Evolutionary conservation across 2,329 filamentous ascomycete species (phyloP).

Genomic region (Stagonosporopsis chrysanthemi): DNA sequence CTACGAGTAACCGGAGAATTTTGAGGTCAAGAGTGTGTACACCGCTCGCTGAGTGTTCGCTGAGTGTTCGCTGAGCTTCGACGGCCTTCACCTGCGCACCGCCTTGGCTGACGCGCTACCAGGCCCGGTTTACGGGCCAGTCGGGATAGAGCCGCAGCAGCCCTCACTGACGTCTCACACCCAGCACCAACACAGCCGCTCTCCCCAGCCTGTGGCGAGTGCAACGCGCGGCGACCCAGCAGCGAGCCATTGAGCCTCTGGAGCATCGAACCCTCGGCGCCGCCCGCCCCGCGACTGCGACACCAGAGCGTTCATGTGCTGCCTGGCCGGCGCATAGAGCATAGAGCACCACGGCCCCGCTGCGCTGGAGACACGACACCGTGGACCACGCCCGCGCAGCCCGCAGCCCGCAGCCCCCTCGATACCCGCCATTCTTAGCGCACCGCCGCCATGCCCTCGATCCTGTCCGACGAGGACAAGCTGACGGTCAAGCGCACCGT

Average conservation of each 20-base stretch:
- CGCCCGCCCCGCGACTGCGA: constrained; percentile 17
- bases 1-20: no score
- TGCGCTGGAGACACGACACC: constrained; percentile 35
- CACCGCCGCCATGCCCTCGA: constrained; percentile 59
- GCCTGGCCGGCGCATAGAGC: constrained; percentile 29
- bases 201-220: constrained; percentile 28
- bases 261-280: constrained; percentile 3
- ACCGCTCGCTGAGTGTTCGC: not conserved
- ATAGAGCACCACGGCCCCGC: constrained; percentile 33
- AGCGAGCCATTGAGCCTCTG: constrained; percentile 3
- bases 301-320: constrained; percentile 38
- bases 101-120: constrained; percentile 17
- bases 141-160: constrained; percentile 35
- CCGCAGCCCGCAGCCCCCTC: not conserved
- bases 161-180: constrained; percentile 33
- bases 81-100: not conserved
- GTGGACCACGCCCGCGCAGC: constrained; percentile 5
- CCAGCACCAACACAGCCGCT: constrained; percentile 26
- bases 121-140: constrained; percentile 14
- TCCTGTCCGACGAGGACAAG: constrained; percentile 92
- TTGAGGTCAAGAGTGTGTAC: not conserved
- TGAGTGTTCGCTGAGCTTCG: not conserved
- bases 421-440: constrained; percentile 22
- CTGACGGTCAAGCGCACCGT: constrained; percentile 94
- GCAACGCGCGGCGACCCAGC: constrained; percentile 24